These are phyloP conservation scores for Alternaria sp. DNA, from an alignment of 2,329 filamentous ascomycete species.

Conservation along the genomic window DNA sequence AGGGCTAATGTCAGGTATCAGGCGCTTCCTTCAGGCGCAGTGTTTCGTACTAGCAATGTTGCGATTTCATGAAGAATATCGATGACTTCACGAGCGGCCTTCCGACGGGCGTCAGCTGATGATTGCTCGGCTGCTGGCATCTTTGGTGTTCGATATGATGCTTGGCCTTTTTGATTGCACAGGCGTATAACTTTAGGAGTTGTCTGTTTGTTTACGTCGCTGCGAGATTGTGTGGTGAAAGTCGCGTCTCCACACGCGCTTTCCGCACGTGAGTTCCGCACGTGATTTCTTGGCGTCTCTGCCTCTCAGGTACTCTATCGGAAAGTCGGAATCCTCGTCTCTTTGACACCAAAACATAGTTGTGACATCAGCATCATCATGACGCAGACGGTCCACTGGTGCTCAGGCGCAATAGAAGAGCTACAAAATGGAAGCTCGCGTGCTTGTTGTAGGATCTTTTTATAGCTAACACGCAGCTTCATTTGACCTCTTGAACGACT, in stretches of 20 bases:
- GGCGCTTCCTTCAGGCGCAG: neutral
- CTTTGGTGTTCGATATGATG: neutral
- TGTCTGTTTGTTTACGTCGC: conserved; percentile 12
- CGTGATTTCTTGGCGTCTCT: conserved; percentile 3
- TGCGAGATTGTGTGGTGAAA: neutral
- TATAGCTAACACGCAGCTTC: too few relatives aligned
- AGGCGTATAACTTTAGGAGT: neutral
- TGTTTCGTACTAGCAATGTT: conserved; percentile 76
- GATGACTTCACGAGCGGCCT: conserved; percentile 79
- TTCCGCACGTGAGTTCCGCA: conserved; percentile 10
- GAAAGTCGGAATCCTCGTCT: conserved; percentile 6
- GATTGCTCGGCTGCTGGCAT: conserved; percentile 36
- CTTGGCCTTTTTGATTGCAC: neutral
- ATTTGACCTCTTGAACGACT: too few relatives aligned
- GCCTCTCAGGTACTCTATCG: neutral
- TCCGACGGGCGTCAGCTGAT: conserved; percentile 65
- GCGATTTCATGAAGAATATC: conserved; percentile 87
- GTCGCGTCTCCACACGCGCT: conserved; percentile 11
- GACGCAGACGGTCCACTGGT: conserved; percentile 2
- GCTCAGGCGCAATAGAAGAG: neutral
- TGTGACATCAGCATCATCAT: conserved; percentile 21
- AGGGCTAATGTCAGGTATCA: conserved; percentile 4
- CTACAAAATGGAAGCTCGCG: conserved; percentile 8
- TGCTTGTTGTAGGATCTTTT: too few relatives aligned
- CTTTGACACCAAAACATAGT: neutral